A percentile compares a stretch with the other conserved stretches of the same genome.
phyloP scores from a whole-genome alignment of 2,329 filamentous ascomycete species.

The Aspergillus felis region DNA sequence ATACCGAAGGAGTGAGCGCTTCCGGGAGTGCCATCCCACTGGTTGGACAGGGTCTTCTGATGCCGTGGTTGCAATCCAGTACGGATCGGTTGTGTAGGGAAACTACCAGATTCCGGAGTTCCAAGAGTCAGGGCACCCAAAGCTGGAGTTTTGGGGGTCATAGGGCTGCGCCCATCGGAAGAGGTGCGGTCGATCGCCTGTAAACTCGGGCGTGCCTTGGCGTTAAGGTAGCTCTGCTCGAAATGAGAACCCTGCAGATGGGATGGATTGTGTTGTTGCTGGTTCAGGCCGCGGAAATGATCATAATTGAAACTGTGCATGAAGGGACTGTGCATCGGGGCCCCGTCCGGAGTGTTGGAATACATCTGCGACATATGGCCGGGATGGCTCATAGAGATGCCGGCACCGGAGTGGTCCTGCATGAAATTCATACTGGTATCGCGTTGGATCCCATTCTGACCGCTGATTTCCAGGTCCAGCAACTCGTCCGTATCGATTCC shows the following conservation, averaged over 20 bases:
- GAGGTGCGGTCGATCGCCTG: constrained; percentile 68
- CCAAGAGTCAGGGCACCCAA: constrained; percentile 69
- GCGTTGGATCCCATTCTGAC: constrained; percentile 35
- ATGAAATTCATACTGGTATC: constrained; percentile 35
- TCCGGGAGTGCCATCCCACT: constrained; percentile 84
- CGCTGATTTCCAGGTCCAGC: constrained; percentile 57
- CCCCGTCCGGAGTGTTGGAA: constrained; percentile 86
- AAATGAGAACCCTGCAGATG: constrained; percentile 41
- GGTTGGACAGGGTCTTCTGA: constrained; percentile 79
- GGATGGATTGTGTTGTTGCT: constrained; percentile 43
- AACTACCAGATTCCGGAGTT: constrained; percentile 67
- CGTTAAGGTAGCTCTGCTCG: constrained; percentile 55
- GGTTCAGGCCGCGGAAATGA: constrained; percentile 67
- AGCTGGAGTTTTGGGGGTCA: constrained; percentile 81
- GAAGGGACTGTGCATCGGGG: constrained; percentile 88
- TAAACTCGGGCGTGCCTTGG: constrained; percentile 58
- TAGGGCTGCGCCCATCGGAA: constrained; percentile 71
- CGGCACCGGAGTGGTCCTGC: constrained; percentile 50
- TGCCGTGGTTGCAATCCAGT: constrained; percentile 60
- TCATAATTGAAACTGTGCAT: constrained; percentile 71
- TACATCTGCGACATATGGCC: constrained; percentile 69
- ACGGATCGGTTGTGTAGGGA: constrained; percentile 74
- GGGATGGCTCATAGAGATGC: constrained; percentile 60
- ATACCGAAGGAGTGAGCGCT: constrained; percentile 75
- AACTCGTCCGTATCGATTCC: constrained; percentile 86